Percentiles rank a stretch among this genome's conserved stretches.
These are phyloP conservation scores for Penicillium coffeae DNA, from an alignment of 495 filamentous ascomycete species.

Conservation along the genomic window DNA sequence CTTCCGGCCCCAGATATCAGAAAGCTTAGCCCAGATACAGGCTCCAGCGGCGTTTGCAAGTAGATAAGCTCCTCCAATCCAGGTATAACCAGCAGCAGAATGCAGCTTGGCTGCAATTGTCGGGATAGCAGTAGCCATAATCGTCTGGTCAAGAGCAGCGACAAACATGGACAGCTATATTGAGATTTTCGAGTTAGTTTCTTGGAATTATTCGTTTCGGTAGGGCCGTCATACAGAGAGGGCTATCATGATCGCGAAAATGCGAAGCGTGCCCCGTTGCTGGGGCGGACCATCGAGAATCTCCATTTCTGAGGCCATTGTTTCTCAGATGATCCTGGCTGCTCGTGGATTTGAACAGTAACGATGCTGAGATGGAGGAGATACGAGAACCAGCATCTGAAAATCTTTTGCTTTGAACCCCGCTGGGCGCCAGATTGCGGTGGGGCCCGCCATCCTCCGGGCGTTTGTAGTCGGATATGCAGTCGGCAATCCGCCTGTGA, in stretches of 20 bases:
- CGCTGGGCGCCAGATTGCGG: not conserved
- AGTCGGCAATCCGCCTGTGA: not conserved
- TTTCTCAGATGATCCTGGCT: not conserved
- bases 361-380: not conserved
- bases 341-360: not conserved
- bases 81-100: slow-evolving; percentile 57
- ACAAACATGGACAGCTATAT: slow-evolving; percentile 43
- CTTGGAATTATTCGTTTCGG: not conserved
- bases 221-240: slow-evolving; percentile 17
- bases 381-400: not conserved
- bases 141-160: slow-evolving; percentile 60
- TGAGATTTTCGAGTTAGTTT: not conserved
- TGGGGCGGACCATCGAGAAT: slow-evolving; percentile 10
- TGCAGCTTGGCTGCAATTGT: slow-evolving; percentile 55
- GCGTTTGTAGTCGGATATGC: not conserved
- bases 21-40: slow-evolving; percentile 55
- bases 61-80: slow-evolving; percentile 65
- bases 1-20: slow-evolving; percentile 61
- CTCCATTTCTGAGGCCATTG: slow-evolving; percentile 17
- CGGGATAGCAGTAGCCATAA: slow-evolving; percentile 59
- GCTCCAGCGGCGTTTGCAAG: slow-evolving; percentile 51
- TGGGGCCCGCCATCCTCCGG: not conserved
- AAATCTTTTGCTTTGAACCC: slow-evolving; percentile 3
- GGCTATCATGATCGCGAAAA: slow-evolving; percentile 24
- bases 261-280: slow-evolving; percentile 16